These are phyloP conservation scores for Vicia villosa DNA, from an alignment of 306 rosid genomes.

Conservation along the genomic window DNA sequence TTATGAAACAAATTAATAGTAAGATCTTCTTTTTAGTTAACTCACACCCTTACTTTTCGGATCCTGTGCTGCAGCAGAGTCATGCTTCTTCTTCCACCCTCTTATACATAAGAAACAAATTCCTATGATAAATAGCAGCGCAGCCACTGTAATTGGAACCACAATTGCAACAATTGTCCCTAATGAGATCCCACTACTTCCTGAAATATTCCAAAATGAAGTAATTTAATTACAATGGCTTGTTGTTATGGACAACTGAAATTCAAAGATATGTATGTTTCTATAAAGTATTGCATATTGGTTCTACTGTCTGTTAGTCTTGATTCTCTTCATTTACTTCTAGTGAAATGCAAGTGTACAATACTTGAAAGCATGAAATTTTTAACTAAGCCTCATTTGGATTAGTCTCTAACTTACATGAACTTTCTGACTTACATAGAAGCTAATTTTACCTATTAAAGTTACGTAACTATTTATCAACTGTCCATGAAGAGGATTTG, in stretches of 20 bases:
- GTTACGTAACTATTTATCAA: too few relatives aligned
- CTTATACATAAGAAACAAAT: conserved; percentile 42
- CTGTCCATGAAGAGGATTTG: too few relatives aligned
- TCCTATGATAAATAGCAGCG: conserved; percentile 36
- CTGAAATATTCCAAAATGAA: conserved; percentile 35
- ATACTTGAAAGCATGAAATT: not conserved
- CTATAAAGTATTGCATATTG: too few relatives aligned
- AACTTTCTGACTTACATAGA: too few relatives aligned
- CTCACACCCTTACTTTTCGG: not conserved
- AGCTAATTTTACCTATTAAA: too few relatives aligned
- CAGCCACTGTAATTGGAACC: conserved; percentile 42
- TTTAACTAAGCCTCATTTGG: not conserved
- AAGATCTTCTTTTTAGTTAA: not conserved
- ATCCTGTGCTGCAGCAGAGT: not conserved
- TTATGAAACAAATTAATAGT: not conserved
- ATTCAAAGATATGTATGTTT: not conserved
- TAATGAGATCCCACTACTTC: conserved; percentile 19
- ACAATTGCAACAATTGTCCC: conserved; percentile 38
- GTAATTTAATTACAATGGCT: not conserved
- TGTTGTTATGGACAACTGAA: not conserved
- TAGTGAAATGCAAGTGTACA: not conserved
- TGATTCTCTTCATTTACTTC: not conserved
- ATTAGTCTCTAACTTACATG: not conserved
- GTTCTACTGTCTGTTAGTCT: too few relatives aligned
- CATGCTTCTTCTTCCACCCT: conserved; percentile 30